Evolutionary conservation across 768 basidiomycete species (phyloP).

Genomic region (Leccinellum rugosiceps): DNA sequence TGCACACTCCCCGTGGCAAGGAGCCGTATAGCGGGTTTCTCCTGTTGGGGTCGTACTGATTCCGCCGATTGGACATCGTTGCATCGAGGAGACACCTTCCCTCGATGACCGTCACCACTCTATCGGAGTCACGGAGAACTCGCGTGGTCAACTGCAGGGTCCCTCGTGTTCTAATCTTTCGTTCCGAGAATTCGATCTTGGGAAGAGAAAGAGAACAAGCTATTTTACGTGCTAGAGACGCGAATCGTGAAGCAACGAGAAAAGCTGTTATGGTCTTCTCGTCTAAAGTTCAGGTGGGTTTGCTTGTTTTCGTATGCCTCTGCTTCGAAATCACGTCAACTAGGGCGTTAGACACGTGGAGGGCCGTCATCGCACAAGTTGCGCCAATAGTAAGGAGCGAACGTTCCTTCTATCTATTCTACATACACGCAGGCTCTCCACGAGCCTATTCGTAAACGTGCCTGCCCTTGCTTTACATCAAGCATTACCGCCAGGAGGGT

Average conservation of each 20-base stretch:
- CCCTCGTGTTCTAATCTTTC: conserved; percentile 21
- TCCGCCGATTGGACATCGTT: neutral
- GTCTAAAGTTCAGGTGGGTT: neutral
- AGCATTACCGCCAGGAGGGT: neutral
- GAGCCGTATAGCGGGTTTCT: conserved; percentile 4
- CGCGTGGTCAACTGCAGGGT: conserved; percentile 25
- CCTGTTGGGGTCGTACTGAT: neutral
- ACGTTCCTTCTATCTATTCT: conserved; percentile 19
- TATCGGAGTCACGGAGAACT: conserved; percentile 21
- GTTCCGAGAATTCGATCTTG: neutral
- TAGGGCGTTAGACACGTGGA: conserved; percentile 18
- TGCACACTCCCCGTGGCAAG: conserved; percentile 3
- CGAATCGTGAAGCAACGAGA: neutral
- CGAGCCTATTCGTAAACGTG: conserved; percentile 1
- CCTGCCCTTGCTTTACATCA: neutral
- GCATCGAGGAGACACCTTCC: neutral
- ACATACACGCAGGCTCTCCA: conserved; percentile 6
- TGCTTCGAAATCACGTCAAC: conserved; percentile 14
- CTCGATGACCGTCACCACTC: conserved; percentile 11
- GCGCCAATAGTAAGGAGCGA: conserved; percentile 8
- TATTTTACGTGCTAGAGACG: conserved; percentile 20
- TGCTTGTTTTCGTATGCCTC: neutral
- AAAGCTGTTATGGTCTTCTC: neutral
- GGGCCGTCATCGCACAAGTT: neutral
- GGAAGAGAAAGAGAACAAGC: neutral